These are phyloP conservation scores for Leccinum subtestaceum DNA, from an alignment of 768 basidiomycete species.

Conservation along the genomic window DNA sequence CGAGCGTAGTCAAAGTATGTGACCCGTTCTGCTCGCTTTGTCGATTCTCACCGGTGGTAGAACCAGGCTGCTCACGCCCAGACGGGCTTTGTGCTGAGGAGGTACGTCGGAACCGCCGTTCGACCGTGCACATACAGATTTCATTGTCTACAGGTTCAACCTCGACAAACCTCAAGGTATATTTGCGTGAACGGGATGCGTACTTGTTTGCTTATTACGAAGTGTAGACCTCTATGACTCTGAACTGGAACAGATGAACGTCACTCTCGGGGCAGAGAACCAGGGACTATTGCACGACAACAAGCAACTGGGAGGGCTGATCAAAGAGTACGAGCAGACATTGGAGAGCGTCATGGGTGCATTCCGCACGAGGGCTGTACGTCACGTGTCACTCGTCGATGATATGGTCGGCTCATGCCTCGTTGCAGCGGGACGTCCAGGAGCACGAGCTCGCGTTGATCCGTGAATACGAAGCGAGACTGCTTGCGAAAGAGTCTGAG, in stretches of 20 bases:
- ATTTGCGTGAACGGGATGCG: neutral
- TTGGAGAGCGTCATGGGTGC: constrained; percentile 90
- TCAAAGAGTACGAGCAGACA: constrained; percentile 97
- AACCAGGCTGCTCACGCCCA: constrained; percentile 86
- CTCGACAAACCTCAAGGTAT: constrained; percentile 82
- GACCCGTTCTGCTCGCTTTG: neutral
- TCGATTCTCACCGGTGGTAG: constrained; percentile 36
- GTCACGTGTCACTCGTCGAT: constrained; percentile 31
- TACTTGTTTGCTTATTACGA: neutral
- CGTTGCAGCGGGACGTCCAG: constrained; percentile 80
- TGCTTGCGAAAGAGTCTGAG: constrained; percentile 74
- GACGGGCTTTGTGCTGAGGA: constrained; percentile 86
- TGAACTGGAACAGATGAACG: constrained; percentile 88
- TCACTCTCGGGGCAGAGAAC: constrained; percentile 77
- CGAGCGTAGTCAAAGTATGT: constrained; percentile 76
- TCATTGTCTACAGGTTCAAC: constrained; percentile 59
- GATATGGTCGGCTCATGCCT: neutral
- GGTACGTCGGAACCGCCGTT: constrained; percentile 41
- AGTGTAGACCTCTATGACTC: constrained; percentile 80
- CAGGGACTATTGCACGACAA: constrained; percentile 87
- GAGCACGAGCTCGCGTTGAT: constrained; percentile 87
- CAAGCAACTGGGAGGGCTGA: constrained; percentile 85
- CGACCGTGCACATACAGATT: neutral
- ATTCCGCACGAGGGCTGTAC: constrained; percentile 87
- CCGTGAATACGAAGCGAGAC: constrained; percentile 84